phyloP scores from a whole-genome alignment of 495 filamentous ascomycete species.

The Platismatia glauca region DNA sequence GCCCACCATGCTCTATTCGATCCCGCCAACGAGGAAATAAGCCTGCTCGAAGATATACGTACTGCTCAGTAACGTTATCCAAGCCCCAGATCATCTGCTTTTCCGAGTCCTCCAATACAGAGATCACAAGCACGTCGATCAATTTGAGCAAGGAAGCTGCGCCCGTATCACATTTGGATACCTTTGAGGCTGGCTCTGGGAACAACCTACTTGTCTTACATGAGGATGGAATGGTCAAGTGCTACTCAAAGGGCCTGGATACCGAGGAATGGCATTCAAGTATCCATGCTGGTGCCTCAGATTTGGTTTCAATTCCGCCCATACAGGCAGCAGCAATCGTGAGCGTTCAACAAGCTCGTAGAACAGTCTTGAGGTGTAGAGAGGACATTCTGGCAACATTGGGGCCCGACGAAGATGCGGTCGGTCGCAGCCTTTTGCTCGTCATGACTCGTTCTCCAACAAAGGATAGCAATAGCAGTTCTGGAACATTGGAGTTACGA shows the following conservation, averaged over 20 bases:
- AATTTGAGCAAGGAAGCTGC: conserved; percentile 20
- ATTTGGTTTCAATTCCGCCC: conserved; percentile 29
- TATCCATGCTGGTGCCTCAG: conserved; percentile 29
- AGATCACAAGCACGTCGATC: conserved; percentile 10
- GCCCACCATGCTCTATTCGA: conserved; percentile 66
- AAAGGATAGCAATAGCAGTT: background rate
- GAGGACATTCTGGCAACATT: conserved; percentile 31
- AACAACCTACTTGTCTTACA: conserved; percentile 41
- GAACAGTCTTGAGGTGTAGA: conserved; percentile 37
- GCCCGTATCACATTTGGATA: conserved; percentile 27
- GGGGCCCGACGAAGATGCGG: background rate
- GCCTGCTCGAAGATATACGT: conserved; percentile 62
- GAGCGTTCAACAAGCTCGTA: conserved; percentile 32
- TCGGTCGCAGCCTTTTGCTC: conserved; percentile 13
- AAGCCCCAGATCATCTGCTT: conserved; percentile 46
- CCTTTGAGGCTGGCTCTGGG: background rate
- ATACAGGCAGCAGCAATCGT: conserved; percentile 31
- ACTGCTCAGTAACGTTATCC: conserved; percentile 40
- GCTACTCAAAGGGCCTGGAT: conserved; percentile 12
- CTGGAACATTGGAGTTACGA: background rate
- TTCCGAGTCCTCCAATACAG: conserved; percentile 32
- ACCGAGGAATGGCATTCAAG: conserved; percentile 13
- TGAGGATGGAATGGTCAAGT: conserved; percentile 28
- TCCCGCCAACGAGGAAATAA: conserved; percentile 43
- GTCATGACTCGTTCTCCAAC: conserved; percentile 5